phyloP scores from a whole-genome alignment of 257 asterid genomes.

The Ophiorrhiza pumila region DNA sequence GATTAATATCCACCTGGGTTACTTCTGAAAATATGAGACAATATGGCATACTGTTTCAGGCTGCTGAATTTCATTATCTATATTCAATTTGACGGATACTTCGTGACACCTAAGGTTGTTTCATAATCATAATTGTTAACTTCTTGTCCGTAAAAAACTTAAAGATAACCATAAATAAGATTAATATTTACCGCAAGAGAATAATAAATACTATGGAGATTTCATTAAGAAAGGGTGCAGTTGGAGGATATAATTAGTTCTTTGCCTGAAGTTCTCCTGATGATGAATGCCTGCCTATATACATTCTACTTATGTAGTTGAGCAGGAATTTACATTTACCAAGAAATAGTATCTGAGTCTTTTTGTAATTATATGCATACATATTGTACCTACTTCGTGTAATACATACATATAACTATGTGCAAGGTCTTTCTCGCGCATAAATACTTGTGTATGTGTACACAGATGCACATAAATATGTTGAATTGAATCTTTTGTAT shows the following conservation, averaged over 20 bases:
- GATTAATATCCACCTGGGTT: neutral
- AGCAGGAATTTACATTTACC: neutral
- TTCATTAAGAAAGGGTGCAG: neutral
- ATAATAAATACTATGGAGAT: neutral
- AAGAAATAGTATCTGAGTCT: neutral
- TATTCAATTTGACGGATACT: too few relatives aligned
- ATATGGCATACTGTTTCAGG: neutral
- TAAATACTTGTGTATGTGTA: too few relatives aligned
- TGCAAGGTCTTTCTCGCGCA: neutral
- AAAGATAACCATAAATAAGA: too few relatives aligned
- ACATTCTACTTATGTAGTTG: neutral
- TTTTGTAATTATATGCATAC: neutral
- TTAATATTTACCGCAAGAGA: too few relatives aligned
- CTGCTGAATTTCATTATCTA: neutral
- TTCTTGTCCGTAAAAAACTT: too few relatives aligned
- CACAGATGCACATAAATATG: neutral
- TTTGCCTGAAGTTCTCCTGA: neutral
- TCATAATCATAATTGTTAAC: too few relatives aligned
- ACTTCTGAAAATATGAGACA: neutral
- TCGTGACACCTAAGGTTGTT: too few relatives aligned
- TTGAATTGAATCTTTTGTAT: neutral
- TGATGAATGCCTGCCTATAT: neutral
- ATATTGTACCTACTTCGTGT: neutral
- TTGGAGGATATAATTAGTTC: neutral
- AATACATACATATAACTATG: neutral